These are phyloP conservation scores for Blastomyces silverae DNA, from an alignment of 2,329 filamentous ascomycete genomes.

Conservation along the genomic window DNA sequence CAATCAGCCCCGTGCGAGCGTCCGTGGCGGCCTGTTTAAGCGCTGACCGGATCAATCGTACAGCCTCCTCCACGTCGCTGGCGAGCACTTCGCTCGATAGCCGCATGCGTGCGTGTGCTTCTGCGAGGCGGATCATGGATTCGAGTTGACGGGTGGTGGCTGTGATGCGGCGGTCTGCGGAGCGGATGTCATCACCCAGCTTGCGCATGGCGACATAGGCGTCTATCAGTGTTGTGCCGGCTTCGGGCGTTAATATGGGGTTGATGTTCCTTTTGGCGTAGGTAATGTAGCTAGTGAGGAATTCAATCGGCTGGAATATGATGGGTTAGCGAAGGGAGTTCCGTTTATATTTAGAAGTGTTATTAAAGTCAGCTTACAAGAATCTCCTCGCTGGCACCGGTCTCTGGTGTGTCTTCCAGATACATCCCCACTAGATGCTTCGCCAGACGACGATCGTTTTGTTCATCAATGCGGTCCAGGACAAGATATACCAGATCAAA, in stretches of 20 bases:
- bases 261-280: conserved; percentile 85
- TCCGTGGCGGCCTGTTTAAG: conserved; percentile 98
- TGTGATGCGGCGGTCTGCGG: conserved; percentile 91
- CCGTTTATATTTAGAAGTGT: not conserved
- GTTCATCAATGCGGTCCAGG: conserved; percentile 87
- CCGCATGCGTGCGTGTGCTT: conserved; percentile 98
- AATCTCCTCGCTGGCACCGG: conserved; percentile 69
- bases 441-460: conserved; percentile 77
- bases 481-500: conserved; percentile 98
- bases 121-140: conserved; percentile 93
- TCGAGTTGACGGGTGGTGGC: conserved; percentile 95
- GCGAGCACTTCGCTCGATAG: conserved; percentile 67
- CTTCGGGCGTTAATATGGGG: conserved; percentile 70
- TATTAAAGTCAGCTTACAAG: conserved; percentile 51
- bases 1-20: conserved; percentile 79
- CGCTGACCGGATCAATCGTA: conserved; percentile 84
- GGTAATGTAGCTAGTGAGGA: conserved; percentile 93
- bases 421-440: conserved; percentile 95
- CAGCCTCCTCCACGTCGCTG: conserved; percentile 80
- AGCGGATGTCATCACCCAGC: conserved; percentile 77
- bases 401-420: conserved; percentile 86
- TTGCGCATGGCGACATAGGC: conserved; percentile 94
- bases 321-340: conserved; percentile 15
- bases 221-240: conserved; percentile 74
- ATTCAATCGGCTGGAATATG: conserved; percentile 70